Percentiles rank a stretch among this genome's conserved stretches.
These are phyloP conservation scores for Fraxinus velutina DNA, from an alignment of 305 asterid genomes.

Conservation along the genomic window DNA sequence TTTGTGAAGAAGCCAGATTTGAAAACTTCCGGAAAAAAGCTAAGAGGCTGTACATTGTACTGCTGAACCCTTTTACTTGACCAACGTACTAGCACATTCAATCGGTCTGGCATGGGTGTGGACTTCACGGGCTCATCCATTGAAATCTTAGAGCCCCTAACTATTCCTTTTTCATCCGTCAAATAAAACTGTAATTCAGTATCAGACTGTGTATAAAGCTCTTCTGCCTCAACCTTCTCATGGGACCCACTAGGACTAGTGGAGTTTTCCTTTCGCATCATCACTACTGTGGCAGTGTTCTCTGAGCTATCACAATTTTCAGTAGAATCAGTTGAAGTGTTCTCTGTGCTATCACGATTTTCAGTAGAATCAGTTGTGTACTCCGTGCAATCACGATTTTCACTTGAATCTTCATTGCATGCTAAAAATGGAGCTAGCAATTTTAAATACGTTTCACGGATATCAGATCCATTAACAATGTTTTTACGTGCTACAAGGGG, in stretches of 20 bases:
- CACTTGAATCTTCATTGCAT: conserved; percentile 31
- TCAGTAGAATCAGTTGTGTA: neutral
- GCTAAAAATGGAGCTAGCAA: conserved; percentile 58
- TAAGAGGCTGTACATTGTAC: conserved; percentile 46
- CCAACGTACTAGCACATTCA: conserved; percentile 72
- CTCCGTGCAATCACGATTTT: conserved; percentile 24
- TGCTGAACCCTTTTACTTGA: conserved; percentile 51
- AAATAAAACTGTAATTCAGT: conserved; percentile 55
- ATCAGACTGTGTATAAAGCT: conserved; percentile 36
- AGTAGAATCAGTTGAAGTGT: neutral
- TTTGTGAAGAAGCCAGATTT: conserved; percentile 56
- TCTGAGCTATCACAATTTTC: neutral
- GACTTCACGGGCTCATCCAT: conserved; percentile 51
- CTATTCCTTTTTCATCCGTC: conserved; percentile 61
- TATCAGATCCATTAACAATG: conserved; percentile 58
- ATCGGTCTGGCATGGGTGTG: conserved; percentile 40
- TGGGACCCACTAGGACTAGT: conserved; percentile 34
- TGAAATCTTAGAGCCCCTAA: conserved; percentile 43
- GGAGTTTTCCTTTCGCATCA: conserved; percentile 29
- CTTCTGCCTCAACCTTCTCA: conserved; percentile 39
- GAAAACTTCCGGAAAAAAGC: conserved; percentile 68
- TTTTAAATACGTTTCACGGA: conserved; percentile 47
- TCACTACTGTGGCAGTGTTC: conserved; percentile 25
- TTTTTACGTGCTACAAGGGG: conserved; percentile 57
- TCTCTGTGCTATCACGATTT: neutral